These are phyloP conservation scores for Apiospora arundinis DNA, from an alignment of 2,329 filamentous ascomycete genomes.

Conservation along the genomic window DNA sequence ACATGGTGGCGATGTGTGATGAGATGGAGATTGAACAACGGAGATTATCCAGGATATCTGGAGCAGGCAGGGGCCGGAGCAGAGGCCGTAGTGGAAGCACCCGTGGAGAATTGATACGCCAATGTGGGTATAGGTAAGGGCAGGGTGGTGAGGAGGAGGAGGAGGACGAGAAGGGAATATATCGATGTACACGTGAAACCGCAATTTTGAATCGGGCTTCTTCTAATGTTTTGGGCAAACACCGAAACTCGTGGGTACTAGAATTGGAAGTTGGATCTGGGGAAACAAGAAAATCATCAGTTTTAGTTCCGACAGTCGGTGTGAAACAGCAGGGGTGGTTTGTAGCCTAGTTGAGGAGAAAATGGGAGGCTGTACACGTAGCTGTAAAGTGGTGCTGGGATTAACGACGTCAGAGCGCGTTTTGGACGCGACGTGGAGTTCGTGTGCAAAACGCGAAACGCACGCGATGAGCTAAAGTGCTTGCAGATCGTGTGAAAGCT, in stretches of 20 bases:
- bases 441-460: conserved; percentile 6
- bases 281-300: background rate
- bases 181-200: conserved; percentile 10
- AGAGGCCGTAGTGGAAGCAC: background rate
- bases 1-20: conserved; percentile 46
- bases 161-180: background rate
- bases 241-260: background rate
- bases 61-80: conserved; percentile 2
- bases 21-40: background rate
- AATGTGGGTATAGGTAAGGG: conserved; percentile 11
- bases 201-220: conserved; percentile 11
- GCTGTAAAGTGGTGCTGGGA: conserved; percentile 11
- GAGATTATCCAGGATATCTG: background rate
- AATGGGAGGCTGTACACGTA: conserved; percentile 14
- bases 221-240: background rate
- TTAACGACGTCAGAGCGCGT: conserved; percentile 22
- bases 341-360: background rate
- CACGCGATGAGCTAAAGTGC: background rate
- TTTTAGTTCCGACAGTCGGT: background rate
- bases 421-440: conserved; percentile 14
- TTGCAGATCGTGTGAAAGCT: background rate
- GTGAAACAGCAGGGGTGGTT: background rate
- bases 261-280: conserved; percentile 1
- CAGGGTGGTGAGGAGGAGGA: background rate
- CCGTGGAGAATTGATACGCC: background rate